Evolutionary conservation across 352 stramenopile genomes (phyloP).

Genomic region (Globisporangium recalcitrans): DNA sequence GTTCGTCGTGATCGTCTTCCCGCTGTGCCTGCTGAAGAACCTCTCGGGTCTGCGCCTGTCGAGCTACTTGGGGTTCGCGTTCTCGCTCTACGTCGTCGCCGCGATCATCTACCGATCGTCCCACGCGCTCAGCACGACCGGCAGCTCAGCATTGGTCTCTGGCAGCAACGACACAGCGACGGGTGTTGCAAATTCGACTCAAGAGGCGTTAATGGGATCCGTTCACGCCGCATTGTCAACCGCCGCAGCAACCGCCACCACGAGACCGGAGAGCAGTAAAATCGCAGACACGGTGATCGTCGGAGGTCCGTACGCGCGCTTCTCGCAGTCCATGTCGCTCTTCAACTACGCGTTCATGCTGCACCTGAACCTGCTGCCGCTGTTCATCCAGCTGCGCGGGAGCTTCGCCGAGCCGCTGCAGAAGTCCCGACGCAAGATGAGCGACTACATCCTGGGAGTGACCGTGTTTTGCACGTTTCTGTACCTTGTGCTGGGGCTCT

Average conservation of each 20-base stretch:
- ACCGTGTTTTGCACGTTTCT: conserved; percentile 53
- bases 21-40: conserved; percentile 67
- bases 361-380: conserved; percentile 73
- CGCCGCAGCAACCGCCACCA: conserved; percentile 2
- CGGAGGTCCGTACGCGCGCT: conserved; percentile 33
- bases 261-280: conserved; percentile 7
- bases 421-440: conserved; percentile 46
- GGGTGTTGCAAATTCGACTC: conserved; percentile 11
- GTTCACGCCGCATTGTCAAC: not conserved
- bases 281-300: conserved; percentile 24
- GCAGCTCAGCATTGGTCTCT: not conserved
- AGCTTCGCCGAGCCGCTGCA: conserved; percentile 49
- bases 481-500: conserved; percentile 54
- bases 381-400: conserved; percentile 66
- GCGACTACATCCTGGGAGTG: conserved; percentile 40
- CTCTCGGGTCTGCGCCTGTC: conserved; percentile 59
- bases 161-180: not conserved
- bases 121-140: conserved; percentile 16
- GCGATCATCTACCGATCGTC: conserved; percentile 55
- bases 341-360: conserved; percentile 87
- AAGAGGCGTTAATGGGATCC: not conserved
- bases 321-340: conserved; percentile 58
- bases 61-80: conserved; percentile 64
- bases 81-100: conserved; percentile 57
- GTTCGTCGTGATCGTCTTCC: conserved; percentile 55